Evolutionary conservation across 1,284 basidiomycete genomes (phyloP), one percentile per base, ranked within the genome.

Genomic region (Sporisorium iseilematis-ciliati): DNA sequence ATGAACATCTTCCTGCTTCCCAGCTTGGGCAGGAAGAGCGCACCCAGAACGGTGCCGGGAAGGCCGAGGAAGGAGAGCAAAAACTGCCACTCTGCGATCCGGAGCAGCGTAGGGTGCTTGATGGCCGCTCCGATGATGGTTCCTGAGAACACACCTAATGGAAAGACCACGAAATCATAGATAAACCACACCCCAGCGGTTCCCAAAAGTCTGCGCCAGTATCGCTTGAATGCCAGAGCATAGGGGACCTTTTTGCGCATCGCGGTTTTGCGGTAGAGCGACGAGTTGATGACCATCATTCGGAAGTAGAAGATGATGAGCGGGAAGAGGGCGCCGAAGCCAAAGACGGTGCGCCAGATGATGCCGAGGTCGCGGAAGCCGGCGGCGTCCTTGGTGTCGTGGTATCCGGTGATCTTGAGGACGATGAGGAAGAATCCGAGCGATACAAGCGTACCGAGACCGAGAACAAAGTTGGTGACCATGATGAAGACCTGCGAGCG

Each of bases 331-430:
- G 91, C 89, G 20, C 91, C 91, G 55, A 93, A 87, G 3, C 91
- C 92, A 78, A 92, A 92, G 80, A 90, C 90, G 56, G 91, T 89
- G 23, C 92, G 88, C 92, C 92, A 93, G 51, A 92, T 90, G 10
- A 90, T 92, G 29, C 88, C 83, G 8, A 93, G 88, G 78, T 91
- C 89, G 52, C 89, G 83, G 69, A 89, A 88, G 18, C 91, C 91
- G 0, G 21, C 42, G 11, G 90, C 52, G 18, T 63, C 41, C 7
- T 56, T 65, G 12, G 58, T 52, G 48, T 76, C 64, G 26, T 55
- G 29, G 43, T 81, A 79, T 2, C 59, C 57, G 8, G 79, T 63
- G 52, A 75, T 90, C 88, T 89, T 29, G 63, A 93, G 87, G 33
- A 91, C 91, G 74, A 93, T 91, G 43, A 93, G 84, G 85, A 92